These are phyloP conservation scores for Madurella fahalii DNA, from an alignment of 2,329 filamentous ascomycete genomes.

Conservation along the genomic window DNA sequence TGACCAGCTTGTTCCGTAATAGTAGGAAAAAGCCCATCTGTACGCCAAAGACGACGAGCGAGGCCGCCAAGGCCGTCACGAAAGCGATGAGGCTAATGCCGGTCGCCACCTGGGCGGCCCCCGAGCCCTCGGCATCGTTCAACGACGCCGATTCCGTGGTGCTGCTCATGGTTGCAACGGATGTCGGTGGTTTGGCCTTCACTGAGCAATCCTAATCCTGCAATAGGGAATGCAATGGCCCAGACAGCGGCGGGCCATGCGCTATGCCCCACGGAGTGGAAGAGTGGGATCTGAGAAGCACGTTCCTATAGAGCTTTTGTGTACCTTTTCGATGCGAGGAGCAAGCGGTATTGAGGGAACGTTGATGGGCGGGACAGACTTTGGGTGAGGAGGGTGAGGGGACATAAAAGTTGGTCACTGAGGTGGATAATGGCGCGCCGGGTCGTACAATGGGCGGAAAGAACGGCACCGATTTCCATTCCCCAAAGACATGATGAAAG, in stretches of 20 bases:
- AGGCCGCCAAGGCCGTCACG: conserved; percentile 59
- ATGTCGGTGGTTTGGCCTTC: background rate
- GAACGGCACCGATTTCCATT: background rate
- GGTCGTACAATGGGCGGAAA: background rate
- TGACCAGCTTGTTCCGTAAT: conserved; percentile 70
- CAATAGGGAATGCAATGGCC: background rate
- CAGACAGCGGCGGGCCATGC: conserved; percentile 6
- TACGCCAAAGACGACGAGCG: conserved; percentile 58
- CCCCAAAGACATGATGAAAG: background rate
- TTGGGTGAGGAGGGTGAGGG: background rate
- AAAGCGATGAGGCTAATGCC: conserved; percentile 54
- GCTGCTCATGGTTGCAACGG: conserved; percentile 10
- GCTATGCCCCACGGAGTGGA: conserved; percentile 1
- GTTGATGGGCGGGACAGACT: no score
- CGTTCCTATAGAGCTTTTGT: background rate
- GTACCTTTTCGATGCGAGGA: background rate
- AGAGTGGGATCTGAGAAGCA: background rate
- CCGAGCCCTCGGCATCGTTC: conserved; percentile 3
- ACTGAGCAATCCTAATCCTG: background rate
- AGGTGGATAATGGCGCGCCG: background rate
- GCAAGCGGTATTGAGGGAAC: background rate
- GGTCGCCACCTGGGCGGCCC: conserved; percentile 28
- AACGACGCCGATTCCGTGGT: conserved; percentile 8
- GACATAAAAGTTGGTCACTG: background rate
- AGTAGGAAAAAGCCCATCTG: conserved; percentile 69